Percentiles rank a stretch among this genome's conserved stretches.
Evolutionary conservation across 768 basidiomycete genomes (phyloP).

Genomic region (Tephrocybe sp.): DNA sequence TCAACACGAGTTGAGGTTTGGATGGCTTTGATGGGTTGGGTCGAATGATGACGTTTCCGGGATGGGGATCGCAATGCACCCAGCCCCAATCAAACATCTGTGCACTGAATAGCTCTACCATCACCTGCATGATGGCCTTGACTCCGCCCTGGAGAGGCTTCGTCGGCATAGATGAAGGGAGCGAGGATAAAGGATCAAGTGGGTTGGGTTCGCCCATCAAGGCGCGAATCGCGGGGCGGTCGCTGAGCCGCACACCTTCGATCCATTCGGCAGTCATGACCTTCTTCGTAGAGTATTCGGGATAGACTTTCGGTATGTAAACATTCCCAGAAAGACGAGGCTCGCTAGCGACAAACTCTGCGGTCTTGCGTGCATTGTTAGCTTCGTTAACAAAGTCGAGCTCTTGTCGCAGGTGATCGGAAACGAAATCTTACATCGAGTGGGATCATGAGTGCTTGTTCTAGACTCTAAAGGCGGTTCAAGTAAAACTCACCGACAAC

Average conservation of each 20-base stretch:
- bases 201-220: constrained; percentile 52
- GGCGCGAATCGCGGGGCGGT: constrained; percentile 51
- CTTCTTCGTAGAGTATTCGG: constrained; percentile 67
- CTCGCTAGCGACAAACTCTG: constrained; percentile 65
- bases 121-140: constrained; percentile 73
- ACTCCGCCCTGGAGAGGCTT: constrained; percentile 58
- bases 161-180: constrained; percentile 25
- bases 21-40: constrained; percentile 45
- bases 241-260: constrained; percentile 70
- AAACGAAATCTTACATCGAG: constrained; percentile 62
- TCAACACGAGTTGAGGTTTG: constrained; percentile 67
- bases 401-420: constrained; percentile 78
- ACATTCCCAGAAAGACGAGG: constrained; percentile 68
- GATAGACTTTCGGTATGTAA: constrained; percentile 75
- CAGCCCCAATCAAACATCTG: constrained; percentile 93
- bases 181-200: constrained; percentile 13
- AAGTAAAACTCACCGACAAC: constrained; percentile 55
- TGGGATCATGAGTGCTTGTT: not conserved
- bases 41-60: constrained; percentile 76
- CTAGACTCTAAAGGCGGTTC: not conserved
- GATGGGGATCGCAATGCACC: constrained; percentile 78
- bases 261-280: constrained; percentile 89
- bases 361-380: constrained; percentile 68
- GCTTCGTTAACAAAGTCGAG: constrained; percentile 83
- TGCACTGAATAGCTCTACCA: constrained; percentile 84